A percentile compares a stretch with the other conserved stretches of the same genome.
phyloP scores from a whole-genome alignment of 768 basidiomycete species.

The Cystoderma amianthinum region DNA sequence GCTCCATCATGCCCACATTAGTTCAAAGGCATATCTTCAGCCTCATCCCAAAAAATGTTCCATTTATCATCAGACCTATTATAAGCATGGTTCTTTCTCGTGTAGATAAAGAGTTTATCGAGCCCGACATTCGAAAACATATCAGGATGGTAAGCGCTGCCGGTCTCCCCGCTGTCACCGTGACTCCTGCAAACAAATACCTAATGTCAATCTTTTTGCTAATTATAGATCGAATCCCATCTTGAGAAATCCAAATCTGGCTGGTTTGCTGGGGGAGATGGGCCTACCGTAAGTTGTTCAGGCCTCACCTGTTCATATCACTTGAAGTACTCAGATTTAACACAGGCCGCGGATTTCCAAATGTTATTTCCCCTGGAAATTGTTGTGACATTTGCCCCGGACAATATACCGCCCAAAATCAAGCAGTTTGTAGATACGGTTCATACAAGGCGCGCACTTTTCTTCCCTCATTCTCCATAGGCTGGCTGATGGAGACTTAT shows the following conservation, averaged over 20 bases:
- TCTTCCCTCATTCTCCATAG: background rate
- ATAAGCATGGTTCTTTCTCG: conserved; percentile 18
- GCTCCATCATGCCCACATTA: conserved; percentile 32
- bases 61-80: conserved; percentile 28
- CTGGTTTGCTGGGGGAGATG: conserved; percentile 13
- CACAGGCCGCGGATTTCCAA: conserved; percentile 17
- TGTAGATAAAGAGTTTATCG: conserved; percentile 15
- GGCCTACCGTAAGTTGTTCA: conserved; percentile 11
- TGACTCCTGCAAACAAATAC: no score
- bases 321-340: background rate
- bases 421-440: conserved; percentile 14
- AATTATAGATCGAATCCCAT: conserved; percentile 11
- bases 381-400: conserved; percentile 9
- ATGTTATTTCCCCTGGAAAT: conserved; percentile 19
- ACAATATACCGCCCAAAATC: conserved; percentile 12
- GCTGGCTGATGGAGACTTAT: background rate
- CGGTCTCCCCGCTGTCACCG: background rate
- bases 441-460: conserved; percentile 12
- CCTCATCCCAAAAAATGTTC: conserved; percentile 19
- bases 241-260: conserved; percentile 7
- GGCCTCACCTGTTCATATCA: background rate
- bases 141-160: background rate
- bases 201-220: background rate
- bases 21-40: conserved; percentile 25
- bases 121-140: conserved; percentile 17